Evolutionary conservation across 768 basidiomycete genomes (phyloP).

Genomic region (Xerocomus potaroensis): DNA sequence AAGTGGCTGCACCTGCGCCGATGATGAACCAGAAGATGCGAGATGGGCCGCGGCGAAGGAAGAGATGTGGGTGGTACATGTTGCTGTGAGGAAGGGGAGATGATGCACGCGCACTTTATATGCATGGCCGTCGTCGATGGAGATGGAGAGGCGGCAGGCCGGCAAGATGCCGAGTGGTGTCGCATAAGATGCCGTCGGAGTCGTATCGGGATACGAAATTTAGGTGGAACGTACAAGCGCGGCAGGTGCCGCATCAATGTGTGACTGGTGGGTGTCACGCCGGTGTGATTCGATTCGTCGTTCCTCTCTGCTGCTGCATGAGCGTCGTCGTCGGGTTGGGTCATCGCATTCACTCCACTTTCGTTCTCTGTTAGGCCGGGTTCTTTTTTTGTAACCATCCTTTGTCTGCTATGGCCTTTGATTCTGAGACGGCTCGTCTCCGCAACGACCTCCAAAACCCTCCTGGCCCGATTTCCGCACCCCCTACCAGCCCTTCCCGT

Average conservation of each 20-base stretch:
- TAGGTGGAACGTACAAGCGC: neutral
- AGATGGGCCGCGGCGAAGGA: constrained; percentile 40
- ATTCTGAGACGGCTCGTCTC: constrained; percentile 26
- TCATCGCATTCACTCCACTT: constrained; percentile 14
- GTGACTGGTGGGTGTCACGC: constrained; percentile 27
- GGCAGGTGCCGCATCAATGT: neutral
- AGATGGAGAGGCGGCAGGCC: neutral
- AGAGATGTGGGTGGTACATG: constrained; percentile 24
- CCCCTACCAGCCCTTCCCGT: constrained; percentile 34
- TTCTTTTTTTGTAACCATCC: too few relatives aligned
- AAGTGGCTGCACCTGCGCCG: constrained; percentile 44
- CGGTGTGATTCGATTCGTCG: constrained; percentile 1
- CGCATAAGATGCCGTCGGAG: constrained; percentile 19
- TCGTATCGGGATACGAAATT: constrained; percentile 1
- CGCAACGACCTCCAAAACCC: constrained; percentile 23
- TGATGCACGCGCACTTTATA: too few relatives aligned
- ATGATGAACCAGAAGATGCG: constrained; percentile 67
- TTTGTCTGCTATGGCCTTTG: constrained; percentile 24
- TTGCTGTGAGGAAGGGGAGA: neutral
- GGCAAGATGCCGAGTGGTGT: constrained; percentile 20
- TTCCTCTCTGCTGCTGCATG: constrained; percentile 1
- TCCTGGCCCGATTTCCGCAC: constrained; percentile 32
- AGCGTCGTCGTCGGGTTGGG: constrained; percentile 12
- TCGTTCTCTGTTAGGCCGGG: constrained; percentile 1
- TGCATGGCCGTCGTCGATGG: neutral